Percentiles rank a stretch among this genome's conserved stretches.
Conservation (phyloP, 768 basidiomycete genomes). For the Scleroderma citrinum region DNA sequence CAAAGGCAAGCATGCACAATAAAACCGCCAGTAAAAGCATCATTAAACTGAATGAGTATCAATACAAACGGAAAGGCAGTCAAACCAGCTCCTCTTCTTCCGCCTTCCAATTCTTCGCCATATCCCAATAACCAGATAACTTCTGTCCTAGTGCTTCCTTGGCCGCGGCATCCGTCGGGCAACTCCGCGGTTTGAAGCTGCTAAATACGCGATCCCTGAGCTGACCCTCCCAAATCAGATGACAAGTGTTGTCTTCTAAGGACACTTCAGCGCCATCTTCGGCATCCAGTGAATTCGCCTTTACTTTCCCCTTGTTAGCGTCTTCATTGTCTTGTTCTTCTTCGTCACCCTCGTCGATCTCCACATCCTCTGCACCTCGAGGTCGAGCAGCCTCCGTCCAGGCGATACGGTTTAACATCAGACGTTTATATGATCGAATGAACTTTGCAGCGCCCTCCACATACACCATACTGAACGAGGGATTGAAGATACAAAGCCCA, state of each 20-base stretch:
- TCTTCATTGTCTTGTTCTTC: conserved; percentile 29
- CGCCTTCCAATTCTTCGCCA: conserved; percentile 84
- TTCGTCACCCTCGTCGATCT: conserved; percentile 48
- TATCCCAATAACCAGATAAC: conserved; percentile 90
- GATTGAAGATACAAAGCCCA: conserved; percentile 88
- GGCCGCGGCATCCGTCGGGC: conserved; percentile 79
- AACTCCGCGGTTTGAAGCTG: conserved; percentile 73
- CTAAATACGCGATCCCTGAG: conserved; percentile 78
- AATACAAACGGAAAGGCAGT: conserved; percentile 5
- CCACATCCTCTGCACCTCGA: conserved; percentile 66
- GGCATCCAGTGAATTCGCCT: conserved; percentile 25
- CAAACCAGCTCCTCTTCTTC: conserved; percentile 77
- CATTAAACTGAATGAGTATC: too few species aligned
- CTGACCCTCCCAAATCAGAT: conserved; percentile 89
- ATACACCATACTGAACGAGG: conserved; percentile 83
- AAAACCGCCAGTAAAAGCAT: too few species aligned
- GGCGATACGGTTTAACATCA: conserved; percentile 82
- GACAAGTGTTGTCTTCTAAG: conserved; percentile 86
- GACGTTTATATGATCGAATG: conserved; percentile 78
- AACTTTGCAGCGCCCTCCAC: conserved; percentile 89
- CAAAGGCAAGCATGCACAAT: too few species aligned
- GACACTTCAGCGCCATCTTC: conserved; percentile 28
- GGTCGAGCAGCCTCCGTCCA: conserved; percentile 93
- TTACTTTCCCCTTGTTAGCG: conserved; percentile 24
- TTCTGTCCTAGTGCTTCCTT: conserved; percentile 83